phyloP scores from a whole-genome alignment of 495 filamentous ascomycete genomes.

The Trichoderma gamsii region DNA sequence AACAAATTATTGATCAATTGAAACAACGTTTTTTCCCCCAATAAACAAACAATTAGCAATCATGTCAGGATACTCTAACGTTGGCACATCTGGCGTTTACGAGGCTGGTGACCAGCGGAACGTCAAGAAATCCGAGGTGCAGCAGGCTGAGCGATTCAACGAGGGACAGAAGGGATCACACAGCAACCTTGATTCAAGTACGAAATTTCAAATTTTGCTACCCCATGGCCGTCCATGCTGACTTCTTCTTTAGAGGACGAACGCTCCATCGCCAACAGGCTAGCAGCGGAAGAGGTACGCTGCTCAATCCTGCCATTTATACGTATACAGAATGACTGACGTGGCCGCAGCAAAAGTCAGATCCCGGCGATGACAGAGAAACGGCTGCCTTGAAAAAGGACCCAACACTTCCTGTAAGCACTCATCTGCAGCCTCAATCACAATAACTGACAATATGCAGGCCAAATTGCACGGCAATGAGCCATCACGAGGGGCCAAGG shows the following conservation, averaged over 20 bases:
- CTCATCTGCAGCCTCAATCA: background rate
- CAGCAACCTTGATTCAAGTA: slow-evolving; percentile 65
- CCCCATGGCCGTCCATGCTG: slow-evolving; percentile 4
- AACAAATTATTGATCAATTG: background rate
- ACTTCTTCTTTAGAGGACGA: slow-evolving; percentile 55
- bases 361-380: slow-evolving; percentile 42
- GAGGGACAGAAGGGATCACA: slow-evolving; percentile 65
- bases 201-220: slow-evolving; percentile 13
- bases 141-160: slow-evolving; percentile 48
- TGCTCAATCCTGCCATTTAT: background rate
- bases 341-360: slow-evolving; percentile 31
- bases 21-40: background rate
- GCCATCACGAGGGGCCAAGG: slow-evolving; percentile 64
- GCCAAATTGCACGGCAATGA: slow-evolving; percentile 65
- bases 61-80: slow-evolving; percentile 38
- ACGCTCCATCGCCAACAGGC: slow-evolving; percentile 71
- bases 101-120: slow-evolving; percentile 64
- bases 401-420: slow-evolving; percentile 59
- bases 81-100: slow-evolving; percentile 38
- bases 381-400: slow-evolving; percentile 55
- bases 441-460: slow-evolving; percentile 30
- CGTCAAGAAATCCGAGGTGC: slow-evolving; percentile 48
- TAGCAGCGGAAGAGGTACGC: slow-evolving; percentile 53
- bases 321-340: slow-evolving; percentile 17
- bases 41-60: slow-evolving; percentile 1